phyloP scores from a whole-genome alignment of 2,329 filamentous ascomycete species.

The Nemania abortiva region DNA sequence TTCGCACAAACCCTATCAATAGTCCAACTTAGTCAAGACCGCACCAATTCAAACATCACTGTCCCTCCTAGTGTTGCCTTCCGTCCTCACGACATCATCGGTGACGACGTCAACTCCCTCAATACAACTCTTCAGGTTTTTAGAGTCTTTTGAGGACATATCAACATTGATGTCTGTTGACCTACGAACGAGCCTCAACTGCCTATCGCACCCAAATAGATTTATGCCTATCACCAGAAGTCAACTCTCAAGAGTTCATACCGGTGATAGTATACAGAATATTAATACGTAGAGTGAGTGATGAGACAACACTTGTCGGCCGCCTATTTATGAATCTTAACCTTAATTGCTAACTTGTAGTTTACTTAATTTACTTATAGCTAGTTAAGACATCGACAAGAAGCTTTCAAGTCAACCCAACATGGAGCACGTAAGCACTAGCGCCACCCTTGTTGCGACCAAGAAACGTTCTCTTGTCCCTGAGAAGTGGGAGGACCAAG shows the following conservation, averaged over 20 bases:
- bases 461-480: slow-evolving; percentile 63
- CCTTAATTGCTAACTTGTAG: slow-evolving; percentile 14
- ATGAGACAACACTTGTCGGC: slow-evolving; percentile 7
- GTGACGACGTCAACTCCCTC: slow-evolving; percentile 41
- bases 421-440: slow-evolving; percentile 59
- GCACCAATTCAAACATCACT: slow-evolving; percentile 22
- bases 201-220: slow-evolving; percentile 67
- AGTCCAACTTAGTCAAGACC: slow-evolving; percentile 31
- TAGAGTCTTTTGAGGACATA: slow-evolving; percentile 47
- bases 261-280: slow-evolving; percentile 68
- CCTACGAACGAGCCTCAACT: slow-evolving; percentile 66
- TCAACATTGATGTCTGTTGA: slow-evolving; percentile 71
- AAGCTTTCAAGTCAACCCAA: slow-evolving; percentile 48
- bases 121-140: slow-evolving; percentile 38
- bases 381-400: slow-evolving; percentile 32
- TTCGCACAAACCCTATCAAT: slow-evolving; percentile 21
- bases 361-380: slow-evolving; percentile 18
- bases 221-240: slow-evolving; percentile 69
- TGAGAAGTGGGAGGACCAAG: slow-evolving; percentile 64
- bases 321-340: background rate
- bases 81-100: slow-evolving; percentile 36
- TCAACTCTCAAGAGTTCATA: slow-evolving; percentile 66
- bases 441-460: slow-evolving; percentile 46
- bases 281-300: slow-evolving; percentile 55
- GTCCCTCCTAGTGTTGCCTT: slow-evolving; percentile 15